phyloP scores from a whole-genome alignment of 257 asterid genomes.

The Gentiana macrophylla region DNA sequence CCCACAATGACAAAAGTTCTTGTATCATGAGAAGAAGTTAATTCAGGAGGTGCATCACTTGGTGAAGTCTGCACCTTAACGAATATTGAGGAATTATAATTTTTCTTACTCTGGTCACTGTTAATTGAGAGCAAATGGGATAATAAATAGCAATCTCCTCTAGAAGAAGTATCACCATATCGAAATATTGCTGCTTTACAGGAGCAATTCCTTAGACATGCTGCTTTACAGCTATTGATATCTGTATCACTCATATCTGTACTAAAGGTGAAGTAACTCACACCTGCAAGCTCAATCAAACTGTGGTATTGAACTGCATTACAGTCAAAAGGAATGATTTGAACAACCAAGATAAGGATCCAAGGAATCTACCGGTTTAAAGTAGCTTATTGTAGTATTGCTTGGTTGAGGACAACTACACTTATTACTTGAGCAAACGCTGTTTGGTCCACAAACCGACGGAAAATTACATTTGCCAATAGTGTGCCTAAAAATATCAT shows the following conservation, averaged over 20 bases:
- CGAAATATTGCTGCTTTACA: constrained; percentile 38
- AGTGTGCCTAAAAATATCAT: constrained; percentile 11
- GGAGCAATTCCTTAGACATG: constrained; percentile 29
- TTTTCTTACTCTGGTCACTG: constrained; percentile 13
- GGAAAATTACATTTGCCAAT: constrained; percentile 27
- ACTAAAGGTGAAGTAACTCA: constrained; percentile 19
- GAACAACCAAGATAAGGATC: constrained; percentile 37
- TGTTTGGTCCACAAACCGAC: constrained; percentile 28
- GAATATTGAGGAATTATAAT: constrained; percentile 11
- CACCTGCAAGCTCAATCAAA: constrained; percentile 23
- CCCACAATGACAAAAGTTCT: constrained; percentile 9
- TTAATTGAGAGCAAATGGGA: constrained; percentile 26
- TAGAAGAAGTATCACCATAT: constrained; percentile 14
- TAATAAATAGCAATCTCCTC: constrained; percentile 27
- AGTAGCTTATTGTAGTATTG: constrained; percentile 8
- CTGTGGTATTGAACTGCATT: constrained; percentile 14
- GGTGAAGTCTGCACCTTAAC: constrained; percentile 16
- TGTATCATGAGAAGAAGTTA: neutral
- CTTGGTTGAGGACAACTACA: constrained; percentile 32
- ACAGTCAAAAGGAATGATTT: constrained; percentile 17
- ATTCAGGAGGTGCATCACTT: neutral
- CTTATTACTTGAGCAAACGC: constrained; percentile 30
- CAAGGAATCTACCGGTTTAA: constrained; percentile 15
- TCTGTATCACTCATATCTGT: constrained; percentile 5
- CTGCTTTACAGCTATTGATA: constrained; percentile 21